Evolutionary conservation across 1,284 basidiomycete genomes (phyloP).

Genomic region (Malassezia japonica): DNA sequence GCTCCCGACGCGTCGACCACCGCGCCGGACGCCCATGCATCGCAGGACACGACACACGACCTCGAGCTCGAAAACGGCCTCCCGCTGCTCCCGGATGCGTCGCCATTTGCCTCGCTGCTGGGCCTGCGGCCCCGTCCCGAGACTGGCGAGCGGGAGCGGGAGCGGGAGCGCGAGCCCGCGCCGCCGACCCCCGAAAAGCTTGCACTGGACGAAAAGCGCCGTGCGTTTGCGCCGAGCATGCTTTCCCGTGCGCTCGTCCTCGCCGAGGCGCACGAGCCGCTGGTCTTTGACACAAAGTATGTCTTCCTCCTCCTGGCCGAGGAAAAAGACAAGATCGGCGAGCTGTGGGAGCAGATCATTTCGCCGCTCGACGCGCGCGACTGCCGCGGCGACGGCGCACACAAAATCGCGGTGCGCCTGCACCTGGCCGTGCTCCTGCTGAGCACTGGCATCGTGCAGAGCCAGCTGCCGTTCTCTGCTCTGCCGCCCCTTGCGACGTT

Average conservation of each 20-base stretch:
- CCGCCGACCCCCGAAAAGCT: constrained; percentile 16
- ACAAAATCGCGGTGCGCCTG: constrained; percentile 4
- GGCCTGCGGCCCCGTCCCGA: neutral
- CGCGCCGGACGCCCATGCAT: neutral
- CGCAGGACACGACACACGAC: neutral
- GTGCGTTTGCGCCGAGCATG: constrained; percentile 51
- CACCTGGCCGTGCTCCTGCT: constrained; percentile 18
- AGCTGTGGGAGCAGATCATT: neutral
- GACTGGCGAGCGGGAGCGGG: neutral
- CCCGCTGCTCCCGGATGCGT: neutral
- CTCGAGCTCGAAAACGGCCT: neutral
- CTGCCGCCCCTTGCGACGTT: neutral
- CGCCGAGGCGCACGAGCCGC: constrained; percentile 72
- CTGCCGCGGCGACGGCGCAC: neutral
- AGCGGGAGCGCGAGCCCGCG: neutral
- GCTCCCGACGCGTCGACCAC: neutral
- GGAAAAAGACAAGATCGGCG: neutral
- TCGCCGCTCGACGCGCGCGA: neutral
- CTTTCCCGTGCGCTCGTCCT: constrained; percentile 55
- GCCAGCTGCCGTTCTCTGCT: neutral
- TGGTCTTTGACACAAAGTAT: constrained; percentile 70
- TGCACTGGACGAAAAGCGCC: constrained; percentile 20
- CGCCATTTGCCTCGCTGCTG: neutral
- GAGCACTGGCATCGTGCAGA: constrained; percentile 7
- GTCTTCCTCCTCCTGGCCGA: constrained; percentile 29